Conservation (phyloP, 441 rosid species). For the Flueggea neowawraea region DNA sequence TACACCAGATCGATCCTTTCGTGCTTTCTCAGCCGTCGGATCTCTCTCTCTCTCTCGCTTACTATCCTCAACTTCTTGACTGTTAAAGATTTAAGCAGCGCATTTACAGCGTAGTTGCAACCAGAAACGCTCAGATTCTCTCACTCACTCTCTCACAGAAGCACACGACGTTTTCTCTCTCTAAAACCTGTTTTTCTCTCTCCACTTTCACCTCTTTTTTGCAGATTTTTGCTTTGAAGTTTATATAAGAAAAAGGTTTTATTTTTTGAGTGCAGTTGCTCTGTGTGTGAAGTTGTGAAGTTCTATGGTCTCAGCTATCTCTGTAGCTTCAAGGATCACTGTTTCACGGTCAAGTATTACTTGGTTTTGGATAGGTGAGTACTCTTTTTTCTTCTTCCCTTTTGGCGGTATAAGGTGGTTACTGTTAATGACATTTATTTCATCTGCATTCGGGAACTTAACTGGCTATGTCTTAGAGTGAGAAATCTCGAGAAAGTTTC, state of each 20-base stretch:
- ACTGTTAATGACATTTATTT: conserved; percentile 11
- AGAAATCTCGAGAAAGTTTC: conserved; percentile 6
- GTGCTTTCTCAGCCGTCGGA: conserved; percentile 33
- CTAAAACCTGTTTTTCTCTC: neutral
- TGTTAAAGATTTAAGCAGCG: neutral
- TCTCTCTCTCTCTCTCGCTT: conserved; percentile 15
- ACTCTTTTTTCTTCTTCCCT: neutral
- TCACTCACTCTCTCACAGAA: neutral
- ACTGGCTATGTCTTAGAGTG: conserved; percentile 19
- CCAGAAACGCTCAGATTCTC: conserved; percentile 6
- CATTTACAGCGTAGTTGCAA: conserved; percentile 10
- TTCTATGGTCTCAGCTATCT: neutral
- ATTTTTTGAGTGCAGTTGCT: conserved; percentile 1
- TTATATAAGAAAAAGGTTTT: conserved; percentile 9
- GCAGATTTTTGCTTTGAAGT: conserved; percentile 12
- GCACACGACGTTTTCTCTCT: neutral
- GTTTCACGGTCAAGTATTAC: conserved; percentile 25
- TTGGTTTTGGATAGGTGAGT: no score
- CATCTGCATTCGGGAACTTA: conserved; percentile 18
- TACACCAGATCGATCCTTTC: neutral
- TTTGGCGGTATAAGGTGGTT: neutral
- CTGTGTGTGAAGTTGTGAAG: neutral
- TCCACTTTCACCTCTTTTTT: neutral
- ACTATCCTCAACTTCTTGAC: conserved; percentile 1
- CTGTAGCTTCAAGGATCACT: conserved; percentile 4